These are phyloP conservation scores for Arxiozyma telluris DNA, from an alignment of 1,139 yeast genomes.

Conservation along the genomic window DNA sequence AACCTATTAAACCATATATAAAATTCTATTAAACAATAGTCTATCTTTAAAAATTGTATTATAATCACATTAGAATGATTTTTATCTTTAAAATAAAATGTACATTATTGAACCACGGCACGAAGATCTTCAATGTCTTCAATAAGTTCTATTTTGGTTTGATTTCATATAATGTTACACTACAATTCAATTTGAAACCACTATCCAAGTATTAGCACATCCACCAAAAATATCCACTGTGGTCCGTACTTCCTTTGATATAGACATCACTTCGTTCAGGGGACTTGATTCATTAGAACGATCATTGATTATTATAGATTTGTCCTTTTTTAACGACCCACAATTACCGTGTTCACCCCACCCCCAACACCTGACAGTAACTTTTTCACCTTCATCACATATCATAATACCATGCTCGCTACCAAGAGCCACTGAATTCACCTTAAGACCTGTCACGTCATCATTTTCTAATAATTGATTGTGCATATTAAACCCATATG, in stretches of 20 bases:
- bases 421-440: slow-evolving; percentile 44
- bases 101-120: neutral
- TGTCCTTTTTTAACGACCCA: slow-evolving; percentile 36
- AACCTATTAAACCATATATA: too few species aligned
- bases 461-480: slow-evolving; percentile 40
- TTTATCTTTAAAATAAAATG: neutral
- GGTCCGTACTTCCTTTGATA: neutral
- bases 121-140: neutral
- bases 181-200: neutral
- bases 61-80: too few species aligned
- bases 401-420: slow-evolving; percentile 76
- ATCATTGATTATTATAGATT: slow-evolving; percentile 13
- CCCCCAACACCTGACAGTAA: slow-evolving; percentile 60
- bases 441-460: neutral
- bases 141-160: too few species aligned
- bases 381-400: slow-evolving; percentile 24
- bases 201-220: slow-evolving; percentile 29
- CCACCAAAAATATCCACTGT: slow-evolving; percentile 22
- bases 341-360: slow-evolving; percentile 99
- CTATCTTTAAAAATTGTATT: neutral
- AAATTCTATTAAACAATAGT: neutral
- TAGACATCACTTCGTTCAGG: slow-evolving; percentile 11
- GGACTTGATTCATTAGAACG: slow-evolving; percentile 20
- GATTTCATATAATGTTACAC: neutral
- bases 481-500: slow-evolving; percentile 65